Conservation (phyloP, 1,284 basidiomycete genomes). For the Neolentinus lepideus region DNA sequence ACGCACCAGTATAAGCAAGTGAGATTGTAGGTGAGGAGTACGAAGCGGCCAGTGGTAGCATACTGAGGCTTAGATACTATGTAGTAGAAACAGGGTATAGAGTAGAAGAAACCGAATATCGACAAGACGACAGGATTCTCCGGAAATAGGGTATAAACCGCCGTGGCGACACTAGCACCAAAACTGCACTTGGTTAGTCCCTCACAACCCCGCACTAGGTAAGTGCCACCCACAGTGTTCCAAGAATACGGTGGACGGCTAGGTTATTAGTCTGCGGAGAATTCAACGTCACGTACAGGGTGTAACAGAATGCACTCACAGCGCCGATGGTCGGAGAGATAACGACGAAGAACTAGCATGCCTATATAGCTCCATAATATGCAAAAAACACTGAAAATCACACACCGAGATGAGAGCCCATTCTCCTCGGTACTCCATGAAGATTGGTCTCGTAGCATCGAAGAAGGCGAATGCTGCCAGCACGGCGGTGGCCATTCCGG, state of each 20-base stretch:
- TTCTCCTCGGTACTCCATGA: constrained; percentile 81
- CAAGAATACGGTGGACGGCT: constrained; percentile 70
- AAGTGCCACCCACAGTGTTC: constrained; percentile 61
- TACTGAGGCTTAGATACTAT: constrained; percentile 79
- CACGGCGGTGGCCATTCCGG: constrained; percentile 74
- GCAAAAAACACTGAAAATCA: constrained; percentile 9
- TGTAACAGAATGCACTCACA: constrained; percentile 33
- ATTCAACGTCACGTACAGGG: constrained; percentile 5
- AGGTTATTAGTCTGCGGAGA: constrained; percentile 70
- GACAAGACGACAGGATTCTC: constrained; percentile 73
- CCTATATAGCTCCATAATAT: neutral
- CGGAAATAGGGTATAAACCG: constrained; percentile 68
- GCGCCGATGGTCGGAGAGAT: constrained; percentile 86
- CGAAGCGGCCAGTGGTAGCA: constrained; percentile 78
- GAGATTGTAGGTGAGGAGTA: constrained; percentile 87
- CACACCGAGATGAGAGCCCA: constrained; percentile 91
- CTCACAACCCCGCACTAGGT: neutral
- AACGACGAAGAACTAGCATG: constrained; percentile 72
- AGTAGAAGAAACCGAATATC: constrained; percentile 85
- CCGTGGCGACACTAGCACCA: constrained; percentile 73
- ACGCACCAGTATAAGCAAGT: constrained; percentile 82
- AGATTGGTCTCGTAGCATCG: constrained; percentile 68
- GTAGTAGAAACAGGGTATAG: constrained; percentile 90
- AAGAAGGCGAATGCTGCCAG: constrained; percentile 85
- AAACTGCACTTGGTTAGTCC: constrained; percentile 34